Evolutionary conservation across 2,329 filamentous ascomycete genomes (phyloP).

Genomic region (Celoporthe dispersa): DNA sequence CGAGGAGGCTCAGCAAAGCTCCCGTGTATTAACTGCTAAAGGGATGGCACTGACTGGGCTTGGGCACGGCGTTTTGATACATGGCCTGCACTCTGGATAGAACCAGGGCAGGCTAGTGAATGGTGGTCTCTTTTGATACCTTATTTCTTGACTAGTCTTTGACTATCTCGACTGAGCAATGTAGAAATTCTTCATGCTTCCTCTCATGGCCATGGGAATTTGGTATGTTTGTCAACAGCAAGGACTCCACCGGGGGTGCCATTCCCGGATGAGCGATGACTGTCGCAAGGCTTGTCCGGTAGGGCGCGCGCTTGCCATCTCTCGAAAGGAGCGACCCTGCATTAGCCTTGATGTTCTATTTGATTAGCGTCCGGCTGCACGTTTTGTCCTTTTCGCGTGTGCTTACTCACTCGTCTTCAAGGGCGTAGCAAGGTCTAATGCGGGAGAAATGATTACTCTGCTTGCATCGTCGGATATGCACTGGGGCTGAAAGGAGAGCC

Average conservation of each 20-base stretch:
- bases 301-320: background rate
- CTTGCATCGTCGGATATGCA: background rate
- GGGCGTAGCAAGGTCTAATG: background rate
- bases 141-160: background rate
- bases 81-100: background rate
- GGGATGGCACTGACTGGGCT: background rate
- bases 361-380: background rate
- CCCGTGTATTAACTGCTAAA: background rate
- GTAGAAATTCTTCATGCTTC: background rate
- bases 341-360: background rate
- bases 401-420: background rate
- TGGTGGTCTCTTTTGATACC: background rate
- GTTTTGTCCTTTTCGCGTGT: background rate
- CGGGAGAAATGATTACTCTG: background rate
- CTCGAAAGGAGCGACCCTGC: background rate
- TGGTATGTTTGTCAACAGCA: background rate
- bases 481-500: background rate
- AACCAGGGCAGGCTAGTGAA: background rate
- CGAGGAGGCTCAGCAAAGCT: background rate
- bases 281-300: background rate
- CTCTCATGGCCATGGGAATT: background rate
- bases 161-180: background rate
- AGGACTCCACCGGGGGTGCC: background rate
- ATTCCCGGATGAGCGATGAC: background rate
- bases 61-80: background rate